phyloP scores from a whole-genome alignment of 768 basidiomycete genomes.

The Daedaleopsis nitida region DNA sequence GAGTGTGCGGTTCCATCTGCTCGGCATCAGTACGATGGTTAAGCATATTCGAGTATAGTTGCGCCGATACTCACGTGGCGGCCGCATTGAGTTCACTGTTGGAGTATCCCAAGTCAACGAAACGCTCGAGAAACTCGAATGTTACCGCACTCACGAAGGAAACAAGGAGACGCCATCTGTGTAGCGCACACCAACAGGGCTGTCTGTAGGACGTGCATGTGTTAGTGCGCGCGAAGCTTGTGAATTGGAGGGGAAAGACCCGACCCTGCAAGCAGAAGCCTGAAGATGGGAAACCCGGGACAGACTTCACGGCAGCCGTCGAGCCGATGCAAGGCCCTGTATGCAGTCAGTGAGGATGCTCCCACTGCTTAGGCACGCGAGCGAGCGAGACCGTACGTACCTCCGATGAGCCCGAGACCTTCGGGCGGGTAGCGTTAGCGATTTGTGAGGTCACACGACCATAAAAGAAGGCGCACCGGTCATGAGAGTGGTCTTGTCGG shows the following conservation, averaged over 20 bases:
- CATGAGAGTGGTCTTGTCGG: conserved; percentile 34
- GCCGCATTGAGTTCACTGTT: conserved; percentile 54
- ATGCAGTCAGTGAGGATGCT: not conserved
- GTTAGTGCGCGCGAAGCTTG: not conserved
- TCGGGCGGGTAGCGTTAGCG: not conserved
- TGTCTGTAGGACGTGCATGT: conserved; percentile 23
- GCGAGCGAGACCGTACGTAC: conserved; percentile 1
- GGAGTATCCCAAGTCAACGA: not conserved
- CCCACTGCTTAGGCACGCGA: not conserved
- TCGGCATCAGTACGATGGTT: not conserved
- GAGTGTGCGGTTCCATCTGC: conserved; percentile 73
- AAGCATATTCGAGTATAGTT: no score
- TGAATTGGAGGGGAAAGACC: not conserved
- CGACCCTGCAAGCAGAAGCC: conserved; percentile 28
- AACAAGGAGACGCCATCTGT: conserved; percentile 43
- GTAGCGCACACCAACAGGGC: conserved; percentile 45
- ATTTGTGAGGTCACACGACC: not conserved
- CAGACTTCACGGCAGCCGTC: conserved; percentile 18
- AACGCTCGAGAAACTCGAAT: not conserved
- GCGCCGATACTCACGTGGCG: conserved; percentile 57
- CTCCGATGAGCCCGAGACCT: conserved; percentile 17
- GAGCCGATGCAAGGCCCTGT: conserved; percentile 28
- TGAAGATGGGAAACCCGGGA: conserved; percentile 16
- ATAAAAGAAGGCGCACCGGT: conserved; percentile 24
- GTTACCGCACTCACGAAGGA: conserved; percentile 34